Base-by-base conservation (phyloP, 345 rosid species). In the Eucalyptus melliodora region DNA sequence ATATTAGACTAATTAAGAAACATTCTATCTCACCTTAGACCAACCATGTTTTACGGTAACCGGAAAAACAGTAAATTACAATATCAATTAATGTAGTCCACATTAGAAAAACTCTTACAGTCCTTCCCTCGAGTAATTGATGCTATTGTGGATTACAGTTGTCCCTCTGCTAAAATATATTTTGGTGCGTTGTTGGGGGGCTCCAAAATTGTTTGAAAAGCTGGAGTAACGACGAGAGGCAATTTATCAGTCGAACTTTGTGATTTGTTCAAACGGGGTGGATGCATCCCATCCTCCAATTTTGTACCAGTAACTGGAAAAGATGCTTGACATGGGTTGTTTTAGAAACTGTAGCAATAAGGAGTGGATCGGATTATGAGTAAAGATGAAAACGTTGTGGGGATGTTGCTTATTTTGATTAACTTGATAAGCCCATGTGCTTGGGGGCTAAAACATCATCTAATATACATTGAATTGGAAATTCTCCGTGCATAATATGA, bases 201-300 rank as follows among this genome's bases (percentile, higher is more conserved):
- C 98, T 34, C 94, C 90, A 3, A 94, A 93, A 86, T 92, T 95
- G 55, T 94, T 95, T 90, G 6, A 89, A 24, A 93, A 95, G 89
- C 91, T 96, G 82, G 94, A 95, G 93, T 96, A 87, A 93, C 5
- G 30, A 50, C 45, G 31, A 21, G 44, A 30, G 49, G 86, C 31
- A 13, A 69, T 50, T 27, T 8, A 21, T 23, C 34, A n/a, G 17
- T 60, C 7, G 37, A 26, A 26, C 40, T 86, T 51, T 42, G 62
- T 51, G 88, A 87, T 87, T 87, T 87, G 27, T 55, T 62, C 34
- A 7, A 62, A 17, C 5, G 34, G 37, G 72, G 30, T 62, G 72
- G 4, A 62, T 14, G 34, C 5, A 62, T 62, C 72, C 72, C 72
- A 30, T 7, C 19, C 34, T 62, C 72, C 19, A 19, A 62, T 30